These are phyloP conservation scores for Tillandsia fasciculata DNA, from an alignment of 176 grass and related monocot species.

Conservation along the genomic window DNA sequence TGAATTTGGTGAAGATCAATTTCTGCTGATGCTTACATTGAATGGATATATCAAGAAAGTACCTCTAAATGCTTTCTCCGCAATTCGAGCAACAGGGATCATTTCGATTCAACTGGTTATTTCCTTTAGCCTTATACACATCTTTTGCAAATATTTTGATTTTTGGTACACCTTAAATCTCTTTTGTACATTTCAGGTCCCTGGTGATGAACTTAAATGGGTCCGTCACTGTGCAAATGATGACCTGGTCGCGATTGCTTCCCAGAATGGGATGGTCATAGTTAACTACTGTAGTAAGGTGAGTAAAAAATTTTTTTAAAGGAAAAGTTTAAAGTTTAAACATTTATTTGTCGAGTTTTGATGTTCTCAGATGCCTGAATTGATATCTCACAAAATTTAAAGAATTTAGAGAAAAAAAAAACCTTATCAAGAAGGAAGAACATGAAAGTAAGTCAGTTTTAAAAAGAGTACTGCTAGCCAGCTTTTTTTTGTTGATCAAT, in stretches of 20 bases:
- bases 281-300: constrained; percentile 91
- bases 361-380: background rate
- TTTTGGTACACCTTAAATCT: constrained; percentile 10
- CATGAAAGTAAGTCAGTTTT: background rate
- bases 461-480: background rate
- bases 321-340: background rate
- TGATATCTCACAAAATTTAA: background rate
- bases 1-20: constrained; percentile 83
- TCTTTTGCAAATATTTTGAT: constrained; percentile 9
- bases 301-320: constrained; percentile 12
- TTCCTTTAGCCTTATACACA: constrained; percentile 5
- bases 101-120: constrained; percentile 93
- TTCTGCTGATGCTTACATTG: constrained; percentile 74
- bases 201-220: constrained; percentile 85
- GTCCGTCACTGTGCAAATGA: constrained; percentile 65
- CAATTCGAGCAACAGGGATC: constrained; percentile 73
- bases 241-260: constrained; percentile 86
- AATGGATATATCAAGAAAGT: constrained; percentile 95
- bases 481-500: constrained; percentile 1
- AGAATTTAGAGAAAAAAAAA: background rate
- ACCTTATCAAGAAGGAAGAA: background rate
- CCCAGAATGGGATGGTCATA: constrained; percentile 79
- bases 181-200: constrained; percentile 37
- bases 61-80: constrained; percentile 76
- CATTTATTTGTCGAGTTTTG: constrained; percentile 10